Evolutionary conservation across 148 eudicot genomes (phyloP), one percentile per base, ranked within the genome.

Genomic region (Rhododendron simsii): DNA sequence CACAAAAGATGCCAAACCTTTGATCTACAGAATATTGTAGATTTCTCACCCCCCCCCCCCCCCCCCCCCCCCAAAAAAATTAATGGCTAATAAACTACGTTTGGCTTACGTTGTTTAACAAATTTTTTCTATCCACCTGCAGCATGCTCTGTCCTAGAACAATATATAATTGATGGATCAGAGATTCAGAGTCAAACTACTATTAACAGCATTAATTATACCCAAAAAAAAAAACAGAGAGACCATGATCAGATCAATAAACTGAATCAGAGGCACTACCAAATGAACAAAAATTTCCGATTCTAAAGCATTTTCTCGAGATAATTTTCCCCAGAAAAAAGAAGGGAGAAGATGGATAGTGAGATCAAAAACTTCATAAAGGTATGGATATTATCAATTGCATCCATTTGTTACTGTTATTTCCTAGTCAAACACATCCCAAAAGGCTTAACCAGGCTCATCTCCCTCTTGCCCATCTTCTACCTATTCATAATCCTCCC

Each of bases 401-500:
- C 81, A 18, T 92, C 90, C 23, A 55, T 87, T 2, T 75, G 83
- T 9, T 92, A 87, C 67, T 86, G 90, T 50, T 90, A 90, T 86
- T 86, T 59, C 15, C 45, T 93, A 9, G 55, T 79, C 35, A 23
- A 67, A 73, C 85, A 82, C 39, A 80, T 92, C 74, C 90, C 87
- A 44, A 74, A n/a, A 1, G 90, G 91, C 75, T 7, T 87, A 12
- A 51, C 80, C 15, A 89, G 95, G 35, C 85, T 92, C 39, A 18
- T 91, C 84, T 88, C 87, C 48, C 23, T 91, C 82, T 85, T 93
- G 39, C 95, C 94, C 8, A 30, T 92, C 78, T 76, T 93, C 80
- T 88, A 57, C 86, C 89, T 92, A 86, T 89, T 93, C 91, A 78
- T 71, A 79, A 67, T 84, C 48, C 91, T 93, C 81, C 93, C 95